Evolutionary conservation across 257 asterid species (phyloP).

Genomic region (Cruciata laevipes): DNA sequence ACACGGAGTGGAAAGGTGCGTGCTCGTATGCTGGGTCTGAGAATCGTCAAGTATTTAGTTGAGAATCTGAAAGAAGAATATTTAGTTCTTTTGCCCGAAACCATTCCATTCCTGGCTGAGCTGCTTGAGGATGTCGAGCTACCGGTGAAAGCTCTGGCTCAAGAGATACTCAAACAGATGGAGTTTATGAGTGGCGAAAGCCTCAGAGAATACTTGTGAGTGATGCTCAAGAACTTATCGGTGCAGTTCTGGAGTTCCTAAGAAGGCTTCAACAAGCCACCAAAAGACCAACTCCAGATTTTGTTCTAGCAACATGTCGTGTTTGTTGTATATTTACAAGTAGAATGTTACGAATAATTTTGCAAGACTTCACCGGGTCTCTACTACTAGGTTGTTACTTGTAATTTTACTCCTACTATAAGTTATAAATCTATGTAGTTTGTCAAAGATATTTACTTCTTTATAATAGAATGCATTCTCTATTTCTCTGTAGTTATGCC

Average conservation of each 20-base stretch:
- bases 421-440: not conserved
- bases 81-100: conserved; percentile 60
- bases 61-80: conserved; percentile 87
- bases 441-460: not conserved
- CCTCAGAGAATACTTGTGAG: conserved; percentile 69
- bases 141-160: conserved; percentile 78
- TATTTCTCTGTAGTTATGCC: too few species aligned
- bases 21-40: conserved; percentile 64
- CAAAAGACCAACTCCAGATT: not conserved
- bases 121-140: conserved; percentile 75
- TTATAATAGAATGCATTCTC: too few species aligned
- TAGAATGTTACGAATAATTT: too few species aligned
- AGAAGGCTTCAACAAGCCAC: not conserved
- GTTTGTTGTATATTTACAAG: conserved; percentile 1
- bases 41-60: conserved; percentile 50
- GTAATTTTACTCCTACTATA: too few species aligned
- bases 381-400: not conserved
- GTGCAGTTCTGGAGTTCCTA: not conserved
- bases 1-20: conserved; percentile 83
- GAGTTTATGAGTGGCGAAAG: conserved; percentile 80
- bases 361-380: not conserved
- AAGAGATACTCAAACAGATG: conserved; percentile 74
- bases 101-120: conserved; percentile 85
- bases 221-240: not conserved
- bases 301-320: not conserved